Percentiles rank a stretch among this genome's conserved stretches.
Evolutionary conservation across 164 flowering plant species (phyloP).

Genomic region (Chimonanthus praecox): DNA sequence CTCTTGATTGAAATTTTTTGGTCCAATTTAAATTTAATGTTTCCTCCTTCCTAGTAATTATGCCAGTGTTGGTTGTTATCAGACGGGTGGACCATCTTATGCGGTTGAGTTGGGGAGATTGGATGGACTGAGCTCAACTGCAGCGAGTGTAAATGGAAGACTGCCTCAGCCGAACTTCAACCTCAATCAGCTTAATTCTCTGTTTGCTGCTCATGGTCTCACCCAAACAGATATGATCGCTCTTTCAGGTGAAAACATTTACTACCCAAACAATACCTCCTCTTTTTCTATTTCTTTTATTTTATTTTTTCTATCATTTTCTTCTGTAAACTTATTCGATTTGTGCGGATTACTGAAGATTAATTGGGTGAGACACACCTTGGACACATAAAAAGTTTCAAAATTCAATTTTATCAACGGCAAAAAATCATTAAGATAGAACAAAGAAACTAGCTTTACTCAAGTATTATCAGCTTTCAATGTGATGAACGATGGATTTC

Average conservation of each 20-base stretch:
- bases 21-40: background rate
- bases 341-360: too few species aligned
- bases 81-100: constrained; percentile 62
- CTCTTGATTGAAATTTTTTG: background rate
- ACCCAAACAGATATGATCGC: constrained; percentile 75
- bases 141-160: constrained; percentile 48
- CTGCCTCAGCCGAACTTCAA: constrained; percentile 62
- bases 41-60: background rate
- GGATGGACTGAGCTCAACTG: constrained; percentile 60
- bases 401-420: too few species aligned
- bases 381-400: too few species aligned
- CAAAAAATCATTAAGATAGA: too few species aligned
- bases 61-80: background rate
- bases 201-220: constrained; percentile 53
- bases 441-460: too few species aligned
- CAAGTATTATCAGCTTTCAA: too few species aligned
- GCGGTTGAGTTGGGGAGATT: constrained; percentile 74
- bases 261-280: background rate
- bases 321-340: too few species aligned
- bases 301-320: too few species aligned
- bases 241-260: constrained; percentile 48
- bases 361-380: too few species aligned
- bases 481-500: too few species aligned
- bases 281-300: too few species aligned
- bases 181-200: constrained; percentile 48